Base-by-base conservation (phyloP, 1,284 basidiomycete species). In the Neolentinus lepideus region DNA sequence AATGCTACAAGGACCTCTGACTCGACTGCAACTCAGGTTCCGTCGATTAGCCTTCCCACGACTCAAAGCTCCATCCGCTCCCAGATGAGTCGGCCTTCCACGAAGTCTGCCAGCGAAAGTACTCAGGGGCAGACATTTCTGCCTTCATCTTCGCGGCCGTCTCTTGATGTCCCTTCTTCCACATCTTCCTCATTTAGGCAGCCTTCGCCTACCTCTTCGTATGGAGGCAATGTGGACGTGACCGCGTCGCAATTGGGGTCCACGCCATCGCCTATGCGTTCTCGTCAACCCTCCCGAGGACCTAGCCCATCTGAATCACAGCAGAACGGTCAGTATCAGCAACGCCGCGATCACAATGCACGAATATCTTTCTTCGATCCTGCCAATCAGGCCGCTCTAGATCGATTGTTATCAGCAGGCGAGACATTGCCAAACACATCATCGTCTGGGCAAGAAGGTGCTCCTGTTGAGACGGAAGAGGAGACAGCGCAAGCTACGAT, bases 281-380 rank as follows among this genome's bases (percentile, higher is more conserved):
- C 38, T 16, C 38, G 2, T 58, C 61, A 24, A n/a, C 63, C 61
- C n/a, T 57, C 66, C 22, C 64, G 64, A 11, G 60, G 60, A 27
- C 55, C 57, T 2, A 64, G 57, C 50, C 51, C 53, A 4, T 51
- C 22, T 6, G 14, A 14, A 54, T 48, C 33, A 50, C 56, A 27
- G 47, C 50, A 54, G 21, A 48, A 46, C 16, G 51, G 19, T 14
- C 27, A 52, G n/a, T 8, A 38, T 12, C 51, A 33, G 16, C 43
- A 6, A 16, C 36, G 36, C 22, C 47, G 47, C 60, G 85, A 83
- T 57, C 83, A 78, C 45, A 87, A 85, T 60, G 80, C 83, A 2
- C 80, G 90, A 8, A 79, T 92, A 29, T 91, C 90, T 0, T 90
- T 86, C 66, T 92, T 86, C 62, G 90, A 92, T 64, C 84, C 84